Conservation (phyloP, 169 alveolate species). For the Plasmodium reichenowi region DNA sequence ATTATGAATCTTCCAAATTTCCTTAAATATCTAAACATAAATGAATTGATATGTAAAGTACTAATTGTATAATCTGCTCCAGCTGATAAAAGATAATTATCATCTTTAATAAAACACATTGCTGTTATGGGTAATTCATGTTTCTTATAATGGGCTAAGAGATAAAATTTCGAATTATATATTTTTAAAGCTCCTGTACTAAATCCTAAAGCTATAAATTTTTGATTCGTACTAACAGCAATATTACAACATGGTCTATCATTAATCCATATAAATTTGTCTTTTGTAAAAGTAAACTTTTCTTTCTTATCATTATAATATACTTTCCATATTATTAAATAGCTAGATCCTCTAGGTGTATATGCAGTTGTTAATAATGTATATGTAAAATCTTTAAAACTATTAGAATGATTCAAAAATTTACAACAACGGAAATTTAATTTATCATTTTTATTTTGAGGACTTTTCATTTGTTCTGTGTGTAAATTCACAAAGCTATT, state of each 20-base stretch:
- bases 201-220: conserved; percentile 72
- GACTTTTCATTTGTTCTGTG: conserved; percentile 53
- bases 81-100: conserved; percentile 38
- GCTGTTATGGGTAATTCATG: conserved; percentile 76
- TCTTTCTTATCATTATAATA: conserved; percentile 58
- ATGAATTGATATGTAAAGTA: conserved; percentile 27
- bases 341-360: conserved; percentile 67
- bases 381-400: conserved; percentile 5
- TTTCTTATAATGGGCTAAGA: conserved; percentile 66
- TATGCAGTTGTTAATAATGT: conserved; percentile 55
- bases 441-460: conserved; percentile 58
- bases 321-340: conserved; percentile 45
- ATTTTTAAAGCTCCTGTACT: conserved; percentile 74
- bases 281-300: conserved; percentile 21
- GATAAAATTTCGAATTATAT: conserved; percentile 41
- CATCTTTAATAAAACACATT: conserved; percentile 72
- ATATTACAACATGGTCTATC: conserved; percentile 74
- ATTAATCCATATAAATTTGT: conserved; percentile 63
- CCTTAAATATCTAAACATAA: conserved; percentile 37
- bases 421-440: conserved; percentile 69
- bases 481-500: conserved; percentile 50
- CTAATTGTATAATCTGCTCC: conserved; percentile 77
- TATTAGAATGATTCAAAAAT: conserved; percentile 45
- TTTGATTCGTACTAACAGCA: conserved; percentile 59
- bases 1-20: conserved; percentile 18